Evolutionary conservation across 75 land plant genomes (phyloP).

Genomic region (Chamaecyparis obtusa): DNA sequence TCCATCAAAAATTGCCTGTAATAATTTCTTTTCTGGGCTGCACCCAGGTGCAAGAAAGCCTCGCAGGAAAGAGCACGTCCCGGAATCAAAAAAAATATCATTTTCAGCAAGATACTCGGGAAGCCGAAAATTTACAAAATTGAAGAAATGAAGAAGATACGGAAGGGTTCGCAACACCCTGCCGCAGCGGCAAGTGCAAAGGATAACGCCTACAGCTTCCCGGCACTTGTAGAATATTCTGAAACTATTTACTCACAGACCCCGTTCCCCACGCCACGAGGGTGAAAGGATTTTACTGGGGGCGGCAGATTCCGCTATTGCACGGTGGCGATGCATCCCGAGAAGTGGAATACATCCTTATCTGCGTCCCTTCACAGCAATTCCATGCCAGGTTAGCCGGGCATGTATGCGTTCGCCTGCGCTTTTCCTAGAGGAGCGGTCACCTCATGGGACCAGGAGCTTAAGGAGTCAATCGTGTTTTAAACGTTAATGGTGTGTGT

Average conservation of each 20-base stretch:
- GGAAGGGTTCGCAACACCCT: not conserved
- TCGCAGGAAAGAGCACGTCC: not conserved
- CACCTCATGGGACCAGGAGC: not conserved
- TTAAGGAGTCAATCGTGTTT: too few species aligned
- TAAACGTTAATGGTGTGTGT: too few species aligned
- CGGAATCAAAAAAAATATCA: not conserved
- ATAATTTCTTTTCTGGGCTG: not conserved
- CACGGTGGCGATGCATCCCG: not conserved
- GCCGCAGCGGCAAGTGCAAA: not conserved
- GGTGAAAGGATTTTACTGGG: not conserved
- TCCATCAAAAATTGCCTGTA: not conserved
- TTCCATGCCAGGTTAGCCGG: not conserved
- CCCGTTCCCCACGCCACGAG: too few species aligned
- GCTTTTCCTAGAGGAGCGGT: not conserved
- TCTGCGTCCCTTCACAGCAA: not conserved
- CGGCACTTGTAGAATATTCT: not conserved
- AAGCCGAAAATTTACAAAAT: not conserved
- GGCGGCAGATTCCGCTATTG: not conserved
- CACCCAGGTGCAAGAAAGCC: not conserved
- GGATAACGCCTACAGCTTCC: not conserved
- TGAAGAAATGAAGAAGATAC: not conserved
- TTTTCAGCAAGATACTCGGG: not conserved
- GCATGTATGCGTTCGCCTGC: not conserved
- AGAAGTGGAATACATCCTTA: not conserved
- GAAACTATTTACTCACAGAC: not conserved